Evolutionary conservation across 1,284 basidiomycete genomes (phyloP).

Genomic region (Fomitopsis schrenkii): DNA sequence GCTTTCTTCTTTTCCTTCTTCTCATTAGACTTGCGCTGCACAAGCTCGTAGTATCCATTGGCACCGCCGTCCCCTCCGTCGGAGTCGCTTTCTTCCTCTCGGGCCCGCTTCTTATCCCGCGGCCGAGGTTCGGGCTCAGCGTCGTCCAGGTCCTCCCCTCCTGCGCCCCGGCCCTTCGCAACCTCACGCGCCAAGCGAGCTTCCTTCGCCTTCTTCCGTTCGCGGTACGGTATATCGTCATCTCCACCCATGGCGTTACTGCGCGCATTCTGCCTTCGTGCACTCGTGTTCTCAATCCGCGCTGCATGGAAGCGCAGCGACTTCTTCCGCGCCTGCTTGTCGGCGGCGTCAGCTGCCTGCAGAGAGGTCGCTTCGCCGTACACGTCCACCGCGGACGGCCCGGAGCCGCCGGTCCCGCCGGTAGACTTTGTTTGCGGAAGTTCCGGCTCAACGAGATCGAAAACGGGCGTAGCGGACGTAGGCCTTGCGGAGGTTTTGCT

Average conservation of each 20-base stretch:
- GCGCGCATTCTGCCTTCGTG: slow-evolving; percentile 68
- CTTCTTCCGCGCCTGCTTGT: slow-evolving; percentile 78
- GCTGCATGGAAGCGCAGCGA: slow-evolving; percentile 86
- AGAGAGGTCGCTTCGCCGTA: slow-evolving; percentile 78
- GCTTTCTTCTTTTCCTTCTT: slow-evolving; percentile 77
- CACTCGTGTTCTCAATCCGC: slow-evolving; percentile 72
- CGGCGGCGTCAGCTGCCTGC: slow-evolving; percentile 66
- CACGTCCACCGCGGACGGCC: slow-evolving; percentile 41
- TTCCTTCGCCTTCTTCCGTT: slow-evolving; percentile 59
- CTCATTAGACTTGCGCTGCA: slow-evolving; percentile 69
- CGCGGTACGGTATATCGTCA: slow-evolving; percentile 84
- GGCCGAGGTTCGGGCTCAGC: slow-evolving; percentile 43
- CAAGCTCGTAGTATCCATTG: slow-evolving; percentile 85
- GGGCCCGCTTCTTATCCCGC: slow-evolving; percentile 41
- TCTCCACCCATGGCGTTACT: slow-evolving; percentile 67
- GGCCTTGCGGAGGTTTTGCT: slow-evolving; percentile 14
- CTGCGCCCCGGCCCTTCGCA: slow-evolving; percentile 42
- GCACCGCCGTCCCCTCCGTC: slow-evolving; percentile 29
- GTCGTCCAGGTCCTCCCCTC: slow-evolving; percentile 66
- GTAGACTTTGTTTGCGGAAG: slow-evolving; percentile 34
- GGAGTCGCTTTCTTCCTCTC: slow-evolving; percentile 43
- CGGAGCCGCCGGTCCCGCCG: slow-evolving; percentile 11
- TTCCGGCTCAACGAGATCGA: slow-evolving; percentile 73
- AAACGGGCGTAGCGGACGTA: slow-evolving; percentile 35
- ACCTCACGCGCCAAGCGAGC: slow-evolving; percentile 47